A percentile compares a stretch with the other conserved stretches of the same genome.
Conservation (phyloP, 345 rosid genomes). For the Pistacia vera region DNA sequence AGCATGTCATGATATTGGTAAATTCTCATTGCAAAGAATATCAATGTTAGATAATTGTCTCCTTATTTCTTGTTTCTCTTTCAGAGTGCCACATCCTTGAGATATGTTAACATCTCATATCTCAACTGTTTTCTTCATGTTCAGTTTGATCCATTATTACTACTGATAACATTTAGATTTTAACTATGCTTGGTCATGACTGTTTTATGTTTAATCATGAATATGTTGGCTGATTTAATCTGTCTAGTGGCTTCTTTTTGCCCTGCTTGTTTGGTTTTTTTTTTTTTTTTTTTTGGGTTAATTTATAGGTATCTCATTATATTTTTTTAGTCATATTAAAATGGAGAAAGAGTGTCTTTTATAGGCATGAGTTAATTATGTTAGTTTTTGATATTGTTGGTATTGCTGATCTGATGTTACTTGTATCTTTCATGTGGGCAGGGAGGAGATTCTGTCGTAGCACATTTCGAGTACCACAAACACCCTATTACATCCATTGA, state of each 20-base stretch:
- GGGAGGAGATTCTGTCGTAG: conserved; percentile 81
- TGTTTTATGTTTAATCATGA: neutral
- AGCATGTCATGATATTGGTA: neutral
- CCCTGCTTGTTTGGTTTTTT: neutral
- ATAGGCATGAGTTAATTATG: neutral
- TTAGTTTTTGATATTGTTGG: neutral
- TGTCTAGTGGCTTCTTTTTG: neutral
- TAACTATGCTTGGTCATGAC: neutral
- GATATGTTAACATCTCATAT: neutral
- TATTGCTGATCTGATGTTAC: neutral
- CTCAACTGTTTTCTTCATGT: neutral
- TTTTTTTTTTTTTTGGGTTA: too few relatives aligned
- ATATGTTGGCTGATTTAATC: neutral
- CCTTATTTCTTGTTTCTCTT: neutral
- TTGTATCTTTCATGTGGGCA: conserved; percentile 20
- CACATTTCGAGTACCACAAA: conserved; percentile 91
- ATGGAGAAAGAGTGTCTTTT: neutral
- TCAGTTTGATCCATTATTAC: neutral
- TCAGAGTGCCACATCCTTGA: neutral
- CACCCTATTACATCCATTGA: conserved; percentile 90
- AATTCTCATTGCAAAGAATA: neutral
- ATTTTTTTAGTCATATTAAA: neutral
- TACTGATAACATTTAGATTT: neutral
- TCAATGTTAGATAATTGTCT: neutral
- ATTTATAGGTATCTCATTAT: neutral